Evolutionary conservation across 257 asterid genomes (phyloP).

Genomic region (Solanum microdontum): DNA sequence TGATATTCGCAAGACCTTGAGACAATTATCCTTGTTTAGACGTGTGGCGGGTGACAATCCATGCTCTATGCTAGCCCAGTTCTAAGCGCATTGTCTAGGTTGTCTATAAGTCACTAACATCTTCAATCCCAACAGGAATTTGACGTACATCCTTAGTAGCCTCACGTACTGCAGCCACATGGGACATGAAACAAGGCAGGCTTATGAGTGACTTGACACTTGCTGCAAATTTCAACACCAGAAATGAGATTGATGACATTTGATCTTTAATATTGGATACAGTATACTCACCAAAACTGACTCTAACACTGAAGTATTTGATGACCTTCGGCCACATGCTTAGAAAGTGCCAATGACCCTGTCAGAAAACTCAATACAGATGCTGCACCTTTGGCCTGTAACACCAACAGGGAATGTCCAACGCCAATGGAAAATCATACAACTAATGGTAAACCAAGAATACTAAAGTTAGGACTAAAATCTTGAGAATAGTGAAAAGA

Average conservation of each 20-base stretch:
- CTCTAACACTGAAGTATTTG: neutral
- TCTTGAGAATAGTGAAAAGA: neutral
- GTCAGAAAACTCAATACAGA: neutral
- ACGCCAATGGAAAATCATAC: neutral
- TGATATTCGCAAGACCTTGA: neutral
- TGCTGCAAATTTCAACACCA: slow-evolving; percentile 22
- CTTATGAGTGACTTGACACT: slow-evolving; percentile 81
- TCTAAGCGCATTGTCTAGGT: too few species aligned
- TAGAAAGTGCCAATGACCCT: neutral
- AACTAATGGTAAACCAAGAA: neutral
- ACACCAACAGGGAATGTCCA: neutral
- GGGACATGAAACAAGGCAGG: slow-evolving; percentile 84
- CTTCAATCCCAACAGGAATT: neutral
- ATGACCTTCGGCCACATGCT: neutral
- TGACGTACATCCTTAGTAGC: slow-evolving; percentile 19
- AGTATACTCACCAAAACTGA: neutral
- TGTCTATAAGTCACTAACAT: too few species aligned
- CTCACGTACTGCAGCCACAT: slow-evolving; percentile 56
- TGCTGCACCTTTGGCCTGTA: neutral
- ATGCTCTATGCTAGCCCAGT: too few species aligned
- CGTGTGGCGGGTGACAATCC: neutral
- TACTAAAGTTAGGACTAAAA: neutral
- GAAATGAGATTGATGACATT: neutral
- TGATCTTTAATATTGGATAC: neutral
- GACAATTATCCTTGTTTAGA: neutral